These are phyloP conservation scores for Hanseniaspora pseudoguilliermondii DNA, from an alignment of 805 yeast genomes.

Conservation along the genomic window DNA sequence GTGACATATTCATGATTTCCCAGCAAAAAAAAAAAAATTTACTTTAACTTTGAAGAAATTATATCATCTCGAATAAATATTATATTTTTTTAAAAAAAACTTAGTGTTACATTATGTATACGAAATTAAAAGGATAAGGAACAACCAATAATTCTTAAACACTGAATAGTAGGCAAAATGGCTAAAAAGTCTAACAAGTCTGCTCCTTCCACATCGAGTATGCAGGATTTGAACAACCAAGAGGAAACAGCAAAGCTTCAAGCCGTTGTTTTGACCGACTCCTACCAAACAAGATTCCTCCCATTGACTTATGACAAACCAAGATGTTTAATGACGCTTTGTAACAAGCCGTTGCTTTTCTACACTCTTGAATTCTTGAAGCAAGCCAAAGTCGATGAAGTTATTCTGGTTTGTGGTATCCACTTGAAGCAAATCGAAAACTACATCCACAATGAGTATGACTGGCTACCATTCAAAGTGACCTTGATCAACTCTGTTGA, in stretches of 20 bases:
- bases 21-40: not conserved
- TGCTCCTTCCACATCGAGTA: not conserved
- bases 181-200: constrained; percentile 11
- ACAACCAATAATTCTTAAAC: too few species aligned
- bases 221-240: constrained; percentile 37
- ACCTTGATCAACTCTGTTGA: constrained; percentile 73
- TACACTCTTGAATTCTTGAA: constrained; percentile 91
- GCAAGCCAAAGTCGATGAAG: constrained; percentile 67
- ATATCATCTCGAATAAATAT: not conserved
- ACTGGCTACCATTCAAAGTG: constrained; percentile 69
- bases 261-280: constrained; percentile 89
- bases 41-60: not conserved
- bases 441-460: constrained; percentile 50
- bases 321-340: constrained; percentile 81
- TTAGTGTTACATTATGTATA: too few species aligned
- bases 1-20: too few species aligned
- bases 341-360: constrained; percentile 86
- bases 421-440: constrained; percentile 81
- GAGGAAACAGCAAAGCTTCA: constrained; percentile 62
- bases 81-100: not conserved
- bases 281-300: constrained; percentile 83
- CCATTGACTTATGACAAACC: constrained; percentile 81
- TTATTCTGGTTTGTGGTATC: constrained; percentile 75
- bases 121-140: too few species aligned
- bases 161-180: not conserved